phyloP scores from a whole-genome alignment of 352 stramenopile species.

The Phytophthora pini region DNA sequence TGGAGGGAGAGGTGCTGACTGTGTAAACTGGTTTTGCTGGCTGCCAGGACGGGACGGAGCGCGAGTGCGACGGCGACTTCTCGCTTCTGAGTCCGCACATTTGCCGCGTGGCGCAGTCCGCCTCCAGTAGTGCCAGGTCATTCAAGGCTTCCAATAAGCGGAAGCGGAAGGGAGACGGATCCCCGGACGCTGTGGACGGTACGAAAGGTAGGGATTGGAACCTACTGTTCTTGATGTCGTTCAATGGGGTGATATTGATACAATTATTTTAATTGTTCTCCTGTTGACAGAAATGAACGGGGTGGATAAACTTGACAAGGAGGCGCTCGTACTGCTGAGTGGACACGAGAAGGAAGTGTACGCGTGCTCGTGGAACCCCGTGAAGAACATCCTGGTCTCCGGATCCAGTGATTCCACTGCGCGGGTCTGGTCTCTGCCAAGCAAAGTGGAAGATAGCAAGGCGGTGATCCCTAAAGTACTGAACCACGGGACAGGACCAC shows the following conservation, averaged over 20 bases:
- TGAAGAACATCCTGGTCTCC: conserved; percentile 95
- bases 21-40: background rate
- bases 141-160: conserved; percentile 81
- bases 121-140: conserved; percentile 68
- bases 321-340: conserved; percentile 67
- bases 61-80: conserved; percentile 90
- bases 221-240: conserved; percentile 1
- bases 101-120: conserved; percentile 84
- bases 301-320: conserved; percentile 69
- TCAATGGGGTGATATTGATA: too few relatives aligned
- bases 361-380: conserved; percentile 97
- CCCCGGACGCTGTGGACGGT: conserved; percentile 67
- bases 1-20: conserved; percentile 1
- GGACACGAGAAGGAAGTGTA: conserved; percentile 94
- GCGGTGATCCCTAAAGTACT: conserved; percentile 60
- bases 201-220: conserved; percentile 55
- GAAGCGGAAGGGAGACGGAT: conserved; percentile 81
- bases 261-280: too few relatives aligned
- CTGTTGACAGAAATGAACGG: conserved; percentile 63
- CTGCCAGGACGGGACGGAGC: conserved; percentile 83
- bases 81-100: conserved; percentile 93
- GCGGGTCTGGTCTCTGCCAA: conserved; percentile 94
- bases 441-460: conserved; percentile 57
- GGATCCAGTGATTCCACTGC: conserved; percentile 96
- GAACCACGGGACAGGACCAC: conserved; percentile 85